Percentiles rank a stretch among this genome's conserved stretches.
Conservation (phyloP, 2,329 filamentous ascomycete species). For the Colletotrichum spinosum region DNA sequence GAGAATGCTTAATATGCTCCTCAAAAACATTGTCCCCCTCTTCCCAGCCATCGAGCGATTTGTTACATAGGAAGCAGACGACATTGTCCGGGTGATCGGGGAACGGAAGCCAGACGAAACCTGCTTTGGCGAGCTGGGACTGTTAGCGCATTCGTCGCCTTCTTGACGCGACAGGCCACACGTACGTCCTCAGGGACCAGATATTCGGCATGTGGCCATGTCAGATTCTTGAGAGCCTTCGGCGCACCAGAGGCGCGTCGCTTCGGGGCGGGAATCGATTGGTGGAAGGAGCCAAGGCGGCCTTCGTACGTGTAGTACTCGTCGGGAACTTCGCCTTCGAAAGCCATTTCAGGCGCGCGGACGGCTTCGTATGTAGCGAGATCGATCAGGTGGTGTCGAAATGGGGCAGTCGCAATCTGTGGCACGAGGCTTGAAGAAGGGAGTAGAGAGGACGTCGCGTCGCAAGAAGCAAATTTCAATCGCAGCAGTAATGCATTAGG, state of each 20-base stretch:
- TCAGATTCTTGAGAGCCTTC: conserved; percentile 66
- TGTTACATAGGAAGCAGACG: conserved; percentile 87
- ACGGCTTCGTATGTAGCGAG: neutral
- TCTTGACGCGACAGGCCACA: conserved; percentile 21
- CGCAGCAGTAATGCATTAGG: conserved; percentile 33
- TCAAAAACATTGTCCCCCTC: conserved; percentile 82
- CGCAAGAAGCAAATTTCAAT: conserved; percentile 32
- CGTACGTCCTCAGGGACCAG: conserved; percentile 72
- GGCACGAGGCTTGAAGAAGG: conserved; percentile 16
- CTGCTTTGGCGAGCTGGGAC: conserved; percentile 83
- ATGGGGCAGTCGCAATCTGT: conserved; percentile 10
- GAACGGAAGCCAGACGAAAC: conserved; percentile 88
- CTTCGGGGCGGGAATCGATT: conserved; percentile 71
- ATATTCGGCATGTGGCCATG: conserved; percentile 81
- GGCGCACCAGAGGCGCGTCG: conserved; percentile 76
- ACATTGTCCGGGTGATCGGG: conserved; percentile 86
- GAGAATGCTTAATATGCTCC: conserved; percentile 88
- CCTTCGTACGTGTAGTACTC: conserved; percentile 76
- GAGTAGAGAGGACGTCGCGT: conserved; percentile 19
- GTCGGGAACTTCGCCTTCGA: conserved; percentile 41
- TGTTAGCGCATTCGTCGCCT: conserved; percentile 28
- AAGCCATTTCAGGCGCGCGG: conserved; percentile 16
- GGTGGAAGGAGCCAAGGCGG: conserved; percentile 84
- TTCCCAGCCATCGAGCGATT: conserved; percentile 93
- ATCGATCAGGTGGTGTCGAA: neutral